A percentile compares a stretch with the other conserved stretches of the same genome.
Conservation (phyloP, 192 early-diverging fungal species). For the Gorgonomyces haynaldii region DNA sequence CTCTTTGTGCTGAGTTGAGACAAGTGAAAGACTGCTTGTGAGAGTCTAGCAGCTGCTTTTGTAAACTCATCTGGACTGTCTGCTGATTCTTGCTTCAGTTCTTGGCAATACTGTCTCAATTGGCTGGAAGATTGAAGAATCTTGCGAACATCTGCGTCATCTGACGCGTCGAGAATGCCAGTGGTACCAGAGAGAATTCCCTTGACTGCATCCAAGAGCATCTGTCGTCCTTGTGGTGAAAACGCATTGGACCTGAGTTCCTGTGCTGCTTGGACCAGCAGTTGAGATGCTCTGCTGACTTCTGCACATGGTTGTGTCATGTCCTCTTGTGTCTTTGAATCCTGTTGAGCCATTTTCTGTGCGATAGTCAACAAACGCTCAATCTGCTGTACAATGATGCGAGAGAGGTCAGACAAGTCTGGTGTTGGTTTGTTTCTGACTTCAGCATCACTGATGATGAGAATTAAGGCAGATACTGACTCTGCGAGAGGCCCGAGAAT, state of each 20-base stretch:
- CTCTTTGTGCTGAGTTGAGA: too few relatives aligned
- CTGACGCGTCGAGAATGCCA: slow-evolving; percentile 26
- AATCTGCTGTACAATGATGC: slow-evolving; percentile 30
- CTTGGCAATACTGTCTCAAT: slow-evolving; percentile 6
- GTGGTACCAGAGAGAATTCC: slow-evolving; percentile 40
- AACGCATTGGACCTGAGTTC: slow-evolving; percentile 25
- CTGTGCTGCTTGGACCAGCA: slow-evolving; percentile 22
- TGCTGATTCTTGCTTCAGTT: not conserved
- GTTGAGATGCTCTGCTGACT: slow-evolving; percentile 27
- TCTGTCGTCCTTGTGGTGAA: slow-evolving; percentile 21
- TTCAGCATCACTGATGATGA: slow-evolving; percentile 39
- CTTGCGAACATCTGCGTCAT: slow-evolving; percentile 32
- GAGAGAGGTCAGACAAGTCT: slow-evolving; percentile 26
- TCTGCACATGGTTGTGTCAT: slow-evolving; percentile 31
- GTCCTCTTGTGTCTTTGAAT: slow-evolving; percentile 19
- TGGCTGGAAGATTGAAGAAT: slow-evolving; percentile 16
- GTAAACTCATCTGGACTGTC: too few relatives aligned
- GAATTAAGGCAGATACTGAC: slow-evolving; percentile 34
- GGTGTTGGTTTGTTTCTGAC: slow-evolving; percentile 29
- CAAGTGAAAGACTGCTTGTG: too few relatives aligned
- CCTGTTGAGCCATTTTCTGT: slow-evolving; percentile 20
- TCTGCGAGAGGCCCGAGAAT: slow-evolving; percentile 43
- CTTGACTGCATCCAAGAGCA: slow-evolving; percentile 34
- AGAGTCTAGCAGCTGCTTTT: too few relatives aligned
- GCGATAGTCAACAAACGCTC: slow-evolving; percentile 26